These are phyloP conservation scores for Uronychia binucleata DNA, from an alignment of 73 alveolate species.

Conservation along the genomic window DNA sequence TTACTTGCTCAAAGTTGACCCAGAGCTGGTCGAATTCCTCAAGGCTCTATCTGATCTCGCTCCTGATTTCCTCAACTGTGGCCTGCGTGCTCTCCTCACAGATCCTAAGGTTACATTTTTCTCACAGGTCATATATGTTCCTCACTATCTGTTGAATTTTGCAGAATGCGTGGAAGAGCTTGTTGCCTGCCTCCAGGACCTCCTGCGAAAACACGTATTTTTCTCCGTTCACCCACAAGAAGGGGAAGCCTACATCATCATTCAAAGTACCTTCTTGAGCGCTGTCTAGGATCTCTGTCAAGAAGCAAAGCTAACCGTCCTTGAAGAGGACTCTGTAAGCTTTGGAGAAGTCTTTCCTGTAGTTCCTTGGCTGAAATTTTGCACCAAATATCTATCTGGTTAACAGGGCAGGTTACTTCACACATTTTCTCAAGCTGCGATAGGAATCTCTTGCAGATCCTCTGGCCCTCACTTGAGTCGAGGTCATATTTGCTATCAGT, in stretches of 20 bases:
- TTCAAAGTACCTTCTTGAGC: constrained; percentile 84
- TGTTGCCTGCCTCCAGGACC: constrained; percentile 87
- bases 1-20: constrained; percentile 69
- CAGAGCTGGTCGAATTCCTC: constrained; percentile 49
- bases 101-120: constrained; percentile 36
- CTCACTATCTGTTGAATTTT: not conserved
- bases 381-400: constrained; percentile 53
- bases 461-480: constrained; percentile 91
- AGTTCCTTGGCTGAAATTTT: constrained; percentile 67
- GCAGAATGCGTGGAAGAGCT: constrained; percentile 45
- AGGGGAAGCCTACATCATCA: constrained; percentile 75
- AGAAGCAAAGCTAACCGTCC: constrained; percentile 77
- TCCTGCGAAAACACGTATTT: constrained; percentile 89
- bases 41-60: constrained; percentile 19
- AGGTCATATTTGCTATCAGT: constrained; percentile 85
- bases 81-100: not conserved
- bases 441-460: constrained; percentile 81
- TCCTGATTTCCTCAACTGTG: constrained; percentile 25
- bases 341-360: constrained; percentile 86
- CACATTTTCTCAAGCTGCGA: constrained; percentile 78
- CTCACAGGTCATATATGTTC: not conserved
- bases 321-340: constrained; percentile 89
- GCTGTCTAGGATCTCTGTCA: constrained; percentile 93
- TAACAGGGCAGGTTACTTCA: constrained; percentile 50
- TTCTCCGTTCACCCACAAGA: constrained; percentile 91